Percentiles rank a stretch among this genome's conserved stretches.
Conservation (phyloP, 371 early-diverging fungal species). For the Rhizopus sp. region DNA sequence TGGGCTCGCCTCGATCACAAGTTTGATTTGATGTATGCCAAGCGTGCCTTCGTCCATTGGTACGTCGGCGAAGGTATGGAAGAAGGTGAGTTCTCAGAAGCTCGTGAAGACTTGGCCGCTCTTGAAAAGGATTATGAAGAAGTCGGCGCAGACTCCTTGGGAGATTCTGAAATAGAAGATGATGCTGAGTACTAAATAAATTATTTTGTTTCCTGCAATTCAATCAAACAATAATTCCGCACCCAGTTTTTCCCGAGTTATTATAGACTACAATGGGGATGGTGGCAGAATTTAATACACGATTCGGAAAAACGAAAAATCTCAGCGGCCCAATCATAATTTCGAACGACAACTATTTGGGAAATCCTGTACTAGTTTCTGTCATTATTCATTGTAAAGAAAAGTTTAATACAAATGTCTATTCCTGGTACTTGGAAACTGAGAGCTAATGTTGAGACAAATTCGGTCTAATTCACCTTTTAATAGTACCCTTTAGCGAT, state of each 20-base stretch:
- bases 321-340: too few species aligned
- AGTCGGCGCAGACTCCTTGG: constrained; percentile 84
- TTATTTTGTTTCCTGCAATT: too few species aligned
- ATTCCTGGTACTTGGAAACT: constrained; percentile 19
- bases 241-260: too few species aligned
- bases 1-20: constrained; percentile 92
- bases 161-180: constrained; percentile 55
- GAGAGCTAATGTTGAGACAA: not conserved
- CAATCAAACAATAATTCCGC: too few species aligned
- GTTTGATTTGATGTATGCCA: constrained; percentile 94
- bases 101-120: constrained; percentile 98
- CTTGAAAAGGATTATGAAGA: constrained; percentile 99
- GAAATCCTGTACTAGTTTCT: too few species aligned
- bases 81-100: constrained; percentile 98
- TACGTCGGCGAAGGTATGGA: constrained; percentile 91
- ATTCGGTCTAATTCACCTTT: not conserved
- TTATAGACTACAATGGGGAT: too few species aligned
- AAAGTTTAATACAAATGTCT: constrained; percentile 18
- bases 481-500: constrained; percentile 78
- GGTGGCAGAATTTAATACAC: too few species aligned
- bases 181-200: constrained; percentile 22
- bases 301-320: too few species aligned
- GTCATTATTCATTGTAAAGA: too few species aligned
- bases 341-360: too few species aligned
- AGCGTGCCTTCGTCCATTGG: constrained; percentile 97